Percentiles rank a stretch among this genome's conserved stretches.
phyloP scores from a whole-genome alignment of 768 basidiomycete species.

The Mycena rosella region DNA sequence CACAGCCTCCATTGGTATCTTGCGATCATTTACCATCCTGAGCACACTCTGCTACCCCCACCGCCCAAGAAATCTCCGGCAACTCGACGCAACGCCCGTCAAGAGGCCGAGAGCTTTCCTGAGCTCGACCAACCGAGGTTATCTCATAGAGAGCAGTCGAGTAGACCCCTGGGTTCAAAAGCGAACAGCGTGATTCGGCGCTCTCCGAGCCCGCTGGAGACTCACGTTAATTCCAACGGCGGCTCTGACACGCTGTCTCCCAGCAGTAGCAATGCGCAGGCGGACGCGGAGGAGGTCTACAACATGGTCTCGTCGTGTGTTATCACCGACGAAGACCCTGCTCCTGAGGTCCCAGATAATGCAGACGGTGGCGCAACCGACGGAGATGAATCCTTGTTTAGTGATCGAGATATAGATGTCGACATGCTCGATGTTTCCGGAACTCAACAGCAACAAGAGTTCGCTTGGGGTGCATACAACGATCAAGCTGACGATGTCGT shows the following conservation, averaged over 20 bases:
- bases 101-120: constrained; percentile 9
- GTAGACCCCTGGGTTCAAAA: constrained; percentile 23
- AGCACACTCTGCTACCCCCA: constrained; percentile 64
- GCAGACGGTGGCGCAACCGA: constrained; percentile 1
- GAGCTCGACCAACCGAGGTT: constrained; percentile 11
- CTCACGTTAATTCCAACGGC: background rate
- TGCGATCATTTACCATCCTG: constrained; percentile 91
- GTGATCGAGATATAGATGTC: background rate
- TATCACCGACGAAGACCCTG: constrained; percentile 25
- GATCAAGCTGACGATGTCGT: constrained; percentile 43
- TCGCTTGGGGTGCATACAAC: constrained; percentile 16
- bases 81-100: constrained; percentile 35
- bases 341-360: background rate
- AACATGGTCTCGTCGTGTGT: constrained; percentile 21
- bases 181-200: constrained; percentile 30
- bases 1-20: constrained; percentile 96
- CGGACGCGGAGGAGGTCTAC: constrained; percentile 30
- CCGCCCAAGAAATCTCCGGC: constrained; percentile 25
- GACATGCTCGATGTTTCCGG: constrained; percentile 8
- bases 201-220: constrained; percentile 20
- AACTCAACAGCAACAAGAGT: too few species aligned
- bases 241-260: constrained; percentile 25
- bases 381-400: constrained; percentile 27
- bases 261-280: constrained; percentile 23
- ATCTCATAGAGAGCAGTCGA: background rate